These are phyloP conservation scores for Gardenia jasminoides DNA, from an alignment of 257 asterid genomes.

Conservation along the genomic window DNA sequence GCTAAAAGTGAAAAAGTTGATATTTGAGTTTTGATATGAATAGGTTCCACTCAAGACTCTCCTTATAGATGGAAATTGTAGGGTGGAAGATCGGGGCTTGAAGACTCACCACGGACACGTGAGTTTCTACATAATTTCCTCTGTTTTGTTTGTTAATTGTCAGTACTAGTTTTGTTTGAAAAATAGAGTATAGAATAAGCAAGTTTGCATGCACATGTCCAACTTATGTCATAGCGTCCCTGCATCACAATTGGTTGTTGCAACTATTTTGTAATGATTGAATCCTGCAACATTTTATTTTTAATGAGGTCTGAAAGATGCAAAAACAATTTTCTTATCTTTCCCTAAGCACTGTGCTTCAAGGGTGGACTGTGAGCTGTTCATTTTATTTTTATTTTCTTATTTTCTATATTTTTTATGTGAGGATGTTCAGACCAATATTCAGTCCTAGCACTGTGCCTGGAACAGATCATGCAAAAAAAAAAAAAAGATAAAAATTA, in stretches of 20 bases:
- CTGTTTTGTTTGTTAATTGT: not conserved
- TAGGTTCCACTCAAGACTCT: conserved; percentile 86
- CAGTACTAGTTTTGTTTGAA: not conserved
- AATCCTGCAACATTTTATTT: not conserved
- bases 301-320: not conserved
- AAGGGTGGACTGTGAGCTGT: not conserved
- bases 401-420: no score
- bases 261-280: not conserved
- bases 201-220: not conserved
- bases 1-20: not conserved
- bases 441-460: not conserved
- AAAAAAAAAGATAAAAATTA: not conserved
- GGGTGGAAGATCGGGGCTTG: conserved; percentile 95
- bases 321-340: not conserved
- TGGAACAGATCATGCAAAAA: not conserved
- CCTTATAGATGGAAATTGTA: conserved; percentile 81
- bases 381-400: not conserved
- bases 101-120: conserved; percentile 97
- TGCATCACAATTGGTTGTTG: not conserved
- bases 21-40: conserved; percentile 15
- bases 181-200: not conserved
- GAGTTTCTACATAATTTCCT: conserved; percentile 31
- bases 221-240: not conserved
- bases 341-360: not conserved
- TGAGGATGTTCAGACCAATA: not conserved